Evolutionary conservation across 1,284 basidiomycete genomes (phyloP), one percentile per base, ranked within the genome.

Genomic region (Bjerkandera adusta): DNA sequence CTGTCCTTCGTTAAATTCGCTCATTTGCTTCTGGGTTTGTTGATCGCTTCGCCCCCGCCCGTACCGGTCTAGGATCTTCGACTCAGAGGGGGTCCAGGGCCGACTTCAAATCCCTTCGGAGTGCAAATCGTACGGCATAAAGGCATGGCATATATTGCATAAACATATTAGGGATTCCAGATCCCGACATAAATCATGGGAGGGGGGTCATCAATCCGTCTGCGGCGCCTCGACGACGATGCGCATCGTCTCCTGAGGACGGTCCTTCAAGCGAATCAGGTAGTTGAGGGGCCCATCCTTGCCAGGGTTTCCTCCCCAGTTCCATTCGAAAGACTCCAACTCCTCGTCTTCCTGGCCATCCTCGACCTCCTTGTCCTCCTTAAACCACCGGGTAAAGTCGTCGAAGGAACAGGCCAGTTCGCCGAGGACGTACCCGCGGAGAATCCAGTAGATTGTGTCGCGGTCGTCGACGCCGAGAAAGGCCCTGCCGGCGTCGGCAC

Each of bases 381-480:
- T 12, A 22, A 22, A 38, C 36, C n/a, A 11, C 36, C 25, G 21
- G 24, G 18, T 13, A 26, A 46, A 30, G 26, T 46, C 44, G 12
- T 33, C 24, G 26, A 36, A 22, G 16, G 44, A 24, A 20, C 24
- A 30, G 24, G 32, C 27, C 35, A 46, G 24, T 18, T 46, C 44
- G 18, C 36, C 36, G 29, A 30, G 21, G 4, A 39, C 16, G 27
- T 22, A 36, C 6, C 36, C 41, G 35, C 35, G 36, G 41, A 43
- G 22, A 15, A 49, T 13, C 34, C 42, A 38, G 36, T 33, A 38
- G 36, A 49, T 43, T 18, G 30, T 49, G 15, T 24, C 21, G 10
- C 34, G 25, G 32, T 49, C 47, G 47, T 49, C 47, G 15, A 24
- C n/a, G 5, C 41, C 42, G 22, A 49, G 42, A 10, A 27, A 16